Base-by-base conservation (phyloP, 371 early-diverging fungal genomes). In the Mortierella polycephala region DNA sequence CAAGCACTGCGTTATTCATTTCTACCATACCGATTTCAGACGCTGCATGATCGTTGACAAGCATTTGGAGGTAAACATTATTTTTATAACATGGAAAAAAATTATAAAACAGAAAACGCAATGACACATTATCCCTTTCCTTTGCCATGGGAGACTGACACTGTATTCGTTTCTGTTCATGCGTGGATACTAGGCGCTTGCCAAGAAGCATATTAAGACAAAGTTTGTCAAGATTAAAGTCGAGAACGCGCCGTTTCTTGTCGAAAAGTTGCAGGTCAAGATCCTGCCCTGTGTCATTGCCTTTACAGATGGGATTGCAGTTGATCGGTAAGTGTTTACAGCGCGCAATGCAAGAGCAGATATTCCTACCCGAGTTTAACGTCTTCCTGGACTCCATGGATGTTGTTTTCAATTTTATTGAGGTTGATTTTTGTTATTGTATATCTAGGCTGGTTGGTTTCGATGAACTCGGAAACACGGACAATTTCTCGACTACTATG, bases 41-140 rank as follows among this genome's bases (percentile, higher is more conserved):
- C 88, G 96, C 51, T 98, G 99, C 75, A 90, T 94, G 77, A 95
- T 98, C 55, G 91, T 99, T 84, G 96, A 98, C 83, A 90, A 84
- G 64, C 98, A 99, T 82, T 76, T 98, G 54, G 89, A 90, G 76
- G 91, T 91, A 83, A 47, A 0, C 57, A 6, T 21, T 14, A 37
- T 0, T 7, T 30, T 45, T 45, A 20, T 7, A 18, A 10, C n/a
- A 40, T 54, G 21, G 16, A 52, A 21, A 13, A 16, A 50, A 59
- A 14, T 20, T 5, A 40, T 3, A 51, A 39, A 30, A 1, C 30
- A 2, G 30, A 30, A 30, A 30, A 30, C 30, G 30, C 30, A 30
- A 30, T 30, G 30, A 30, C 30, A 30, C 30, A 30, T 30, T 30
- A 30, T 30, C 30, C 30, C 30, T 30, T 30, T 30, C 30, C 30